Evolutionary conservation across 1,284 basidiomycete species (phyloP), one percentile per base, ranked within the genome.

Genomic region (Puccinia sorghi): DNA sequence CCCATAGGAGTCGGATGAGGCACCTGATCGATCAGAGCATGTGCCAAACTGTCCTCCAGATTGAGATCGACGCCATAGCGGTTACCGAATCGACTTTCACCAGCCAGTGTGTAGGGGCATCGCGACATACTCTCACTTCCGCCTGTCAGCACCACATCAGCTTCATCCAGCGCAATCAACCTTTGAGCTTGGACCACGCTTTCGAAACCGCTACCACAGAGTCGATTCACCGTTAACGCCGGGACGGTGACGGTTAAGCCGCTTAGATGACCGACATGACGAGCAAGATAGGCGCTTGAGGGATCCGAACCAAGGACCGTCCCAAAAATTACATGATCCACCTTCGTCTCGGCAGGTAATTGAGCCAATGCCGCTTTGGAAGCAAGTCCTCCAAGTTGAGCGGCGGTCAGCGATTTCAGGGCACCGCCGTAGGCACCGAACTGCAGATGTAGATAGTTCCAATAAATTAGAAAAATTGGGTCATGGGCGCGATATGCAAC

Each of bases 121-220:
- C 96, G 92, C 83, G 92, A 94, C 96, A 99, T 99, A 86, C 91
- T 93, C 87, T 99, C 96, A 89, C 94, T 94, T 80, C 96, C 96
- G 82, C 96, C 97, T 71, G 94, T 95, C 56, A 91, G 91, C 80
- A 97, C 91, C 71, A 97, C 90, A 79, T 88, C 89, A 82, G 91
- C 90, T 84, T 96, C 91, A 74, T 96, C 97, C 48, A 91, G 88
- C 84, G 90, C 88, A 85, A 99, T 94, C 83, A 89, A 90, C 86
- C 98, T 95, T 52, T 93, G 89, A 74, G 93, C 97, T 81, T 97
- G 89, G 86, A 94, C 96, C 86, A 97, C 89, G 56, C 93, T 88
- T 87, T 99, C 97, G 88, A 99, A 88, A 76, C 96, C 97, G 80
- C 92, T 94, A 4, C 96, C 96, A 85, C 96, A 99, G 83, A 99